Base-by-base conservation (phyloP, 257 asterid species). In the Fraxinus anomala region DNA sequence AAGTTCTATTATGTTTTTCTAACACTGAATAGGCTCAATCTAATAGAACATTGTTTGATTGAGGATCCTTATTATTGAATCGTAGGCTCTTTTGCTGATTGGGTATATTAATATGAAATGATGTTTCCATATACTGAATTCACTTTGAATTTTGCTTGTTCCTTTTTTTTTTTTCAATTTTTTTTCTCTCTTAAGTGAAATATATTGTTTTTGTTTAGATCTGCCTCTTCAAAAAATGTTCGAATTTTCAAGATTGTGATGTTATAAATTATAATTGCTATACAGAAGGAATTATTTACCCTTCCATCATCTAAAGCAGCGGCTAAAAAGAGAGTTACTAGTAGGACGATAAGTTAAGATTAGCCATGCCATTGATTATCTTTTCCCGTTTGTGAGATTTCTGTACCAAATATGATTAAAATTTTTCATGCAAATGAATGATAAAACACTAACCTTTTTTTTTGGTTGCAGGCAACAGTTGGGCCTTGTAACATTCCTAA, bases 401-500 rank as follows among this genome's bases (percentile, higher is more conserved):
- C n/a, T 54, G 1, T 54, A 54, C 26, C 65, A 0, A 54, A 7
- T 56, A 56, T n/a, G 67, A 21, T 56, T 21, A 19, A 3, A 21
- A 21, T 56, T 21, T 56, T 56, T 56, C 34, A 24, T 63, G 34
- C 34, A 63, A 59, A 63, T 63, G 69, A 26, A 23, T 3, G 5
- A 63, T 63, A 24, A 63, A 4, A 11, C 34, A 24, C 16, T 4
- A 24, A 2, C 12, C 12, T 78, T 70, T 79, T 73, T 80, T 76
- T 78, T 33, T 82, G 83, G 73, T 87, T 77, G 83, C 92, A 93
- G 99, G 99, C 98, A 83, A 88, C 92, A 73, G 81, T 87, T 68
- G 99, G 99, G 74, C 97, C 98, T 77, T 96, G 98, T 88, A 92
- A 92, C 70, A 80, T 85, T 84, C 94, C 97, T 80, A 93, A 96